Conservation (phyloP, 2,329 filamentous ascomycete genomes). For the Trichophyton schoenleinii region DNA sequence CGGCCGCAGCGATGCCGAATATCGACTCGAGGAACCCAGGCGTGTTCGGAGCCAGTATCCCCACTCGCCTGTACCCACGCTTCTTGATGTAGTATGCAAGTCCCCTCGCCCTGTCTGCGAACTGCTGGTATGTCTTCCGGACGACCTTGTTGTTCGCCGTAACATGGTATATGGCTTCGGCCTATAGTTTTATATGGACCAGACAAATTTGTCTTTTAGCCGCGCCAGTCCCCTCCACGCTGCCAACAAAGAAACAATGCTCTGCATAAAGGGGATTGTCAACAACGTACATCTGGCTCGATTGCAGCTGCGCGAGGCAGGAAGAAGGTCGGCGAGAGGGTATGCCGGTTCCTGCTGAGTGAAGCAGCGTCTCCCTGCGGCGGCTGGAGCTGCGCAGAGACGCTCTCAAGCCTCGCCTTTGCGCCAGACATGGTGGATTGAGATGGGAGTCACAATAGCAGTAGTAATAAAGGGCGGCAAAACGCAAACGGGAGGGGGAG, state of each 20-base stretch:
- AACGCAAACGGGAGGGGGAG: not conserved
- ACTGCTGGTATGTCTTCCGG: conserved; percentile 64
- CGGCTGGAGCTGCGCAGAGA: conserved; percentile 21
- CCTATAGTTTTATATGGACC: conserved; percentile 28
- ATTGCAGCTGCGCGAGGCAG: conserved; percentile 74
- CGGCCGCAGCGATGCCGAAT: conserved; percentile 73
- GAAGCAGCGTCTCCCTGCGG: conserved; percentile 17
- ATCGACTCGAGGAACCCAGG: conserved; percentile 86
- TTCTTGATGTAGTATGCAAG: conserved; percentile 77
- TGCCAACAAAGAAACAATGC: too few relatives aligned
- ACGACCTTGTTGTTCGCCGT: conserved; percentile 64
- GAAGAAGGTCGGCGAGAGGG: conserved; percentile 77
- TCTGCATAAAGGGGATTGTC: not conserved
- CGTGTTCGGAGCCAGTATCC: conserved; percentile 82
- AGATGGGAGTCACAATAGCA: not conserved
- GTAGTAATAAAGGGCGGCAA: too few relatives aligned
- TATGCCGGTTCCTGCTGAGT: conserved; percentile 30
- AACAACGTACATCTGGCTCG: conserved; percentile 56
- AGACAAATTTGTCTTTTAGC: not conserved
- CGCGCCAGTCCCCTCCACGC: too few relatives aligned
- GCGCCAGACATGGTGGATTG: conserved; percentile 18
- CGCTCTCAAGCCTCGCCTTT: conserved; percentile 19
- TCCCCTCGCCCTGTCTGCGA: conserved; percentile 74
- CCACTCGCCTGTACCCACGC: conserved; percentile 61
- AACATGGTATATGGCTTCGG: conserved; percentile 71